phyloP scores from a whole-genome alignment of 768 basidiomycete species.

The Coprinopsis marcescibilis region DNA sequence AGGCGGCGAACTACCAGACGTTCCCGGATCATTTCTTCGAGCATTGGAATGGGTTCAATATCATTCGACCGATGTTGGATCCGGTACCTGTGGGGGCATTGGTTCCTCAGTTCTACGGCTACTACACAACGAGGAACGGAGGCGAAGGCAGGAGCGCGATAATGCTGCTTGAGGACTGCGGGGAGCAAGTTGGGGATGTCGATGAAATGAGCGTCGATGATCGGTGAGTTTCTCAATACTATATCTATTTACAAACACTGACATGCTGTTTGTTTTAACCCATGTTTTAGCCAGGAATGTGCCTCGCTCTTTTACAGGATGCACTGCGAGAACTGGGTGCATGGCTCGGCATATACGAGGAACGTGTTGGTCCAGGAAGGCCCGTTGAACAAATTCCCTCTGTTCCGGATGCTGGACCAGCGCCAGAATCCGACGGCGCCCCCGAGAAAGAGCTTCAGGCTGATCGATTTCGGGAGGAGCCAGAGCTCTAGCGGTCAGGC shows the following conservation, averaged over 20 bases:
- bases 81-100: slow-evolving; percentile 45
- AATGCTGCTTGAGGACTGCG: slow-evolving; percentile 40
- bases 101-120: slow-evolving; percentile 62
- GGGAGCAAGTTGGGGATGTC: slow-evolving; percentile 20
- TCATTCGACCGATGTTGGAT: slow-evolving; percentile 33
- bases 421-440: too few species aligned
- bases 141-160: slow-evolving; percentile 32
- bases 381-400: slow-evolving; percentile 21
- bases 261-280: neutral
- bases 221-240: slow-evolving; percentile 18
- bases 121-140: slow-evolving; percentile 28
- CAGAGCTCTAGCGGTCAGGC: too few species aligned
- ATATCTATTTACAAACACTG: neutral
- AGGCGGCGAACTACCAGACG: slow-evolving; percentile 38
- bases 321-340: slow-evolving; percentile 30
- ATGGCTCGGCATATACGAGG: slow-evolving; percentile 30
- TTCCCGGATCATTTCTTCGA: slow-evolving; percentile 43
- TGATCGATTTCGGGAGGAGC: too few species aligned
- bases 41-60: slow-evolving; percentile 45
- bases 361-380: slow-evolving; percentile 35
- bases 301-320: slow-evolving; percentile 32
- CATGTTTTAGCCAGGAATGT: slow-evolving; percentile 30
- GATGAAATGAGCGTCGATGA: slow-evolving; percentile 31
- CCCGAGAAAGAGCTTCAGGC: too few species aligned
- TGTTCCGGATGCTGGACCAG: too few species aligned